Evolutionary conservation across 2,329 filamentous ascomycete genomes (phyloP).

Genomic region (Whalleya microplaca): DNA sequence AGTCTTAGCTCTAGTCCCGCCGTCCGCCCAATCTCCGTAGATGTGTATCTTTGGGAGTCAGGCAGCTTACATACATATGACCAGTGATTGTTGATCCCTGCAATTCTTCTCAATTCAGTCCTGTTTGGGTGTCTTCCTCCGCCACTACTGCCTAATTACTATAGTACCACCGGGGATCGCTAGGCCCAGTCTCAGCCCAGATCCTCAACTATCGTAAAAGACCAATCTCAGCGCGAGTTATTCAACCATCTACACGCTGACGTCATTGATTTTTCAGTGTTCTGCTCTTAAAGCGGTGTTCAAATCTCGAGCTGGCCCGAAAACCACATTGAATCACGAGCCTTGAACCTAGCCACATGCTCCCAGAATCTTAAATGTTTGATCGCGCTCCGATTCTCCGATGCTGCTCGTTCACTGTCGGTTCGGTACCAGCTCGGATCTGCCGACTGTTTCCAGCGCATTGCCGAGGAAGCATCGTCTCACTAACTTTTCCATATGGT

Average conservation of each 20-base stretch:
- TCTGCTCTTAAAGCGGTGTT: neutral
- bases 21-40: conserved; percentile 27
- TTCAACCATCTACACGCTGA: conserved; percentile 21
- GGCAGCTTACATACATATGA: conserved; percentile 6
- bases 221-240: neutral
- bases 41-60: no score
- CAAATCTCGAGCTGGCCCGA: neutral
- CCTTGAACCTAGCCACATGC: neutral
- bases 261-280: conserved; percentile 13
- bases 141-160: conserved; percentile 16
- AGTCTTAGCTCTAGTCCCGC: conserved; percentile 18
- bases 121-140: conserved; percentile 24
- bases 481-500: no score
- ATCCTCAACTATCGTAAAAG: neutral
- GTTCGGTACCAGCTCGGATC: neutral
- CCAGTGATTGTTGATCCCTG: conserved; percentile 14
- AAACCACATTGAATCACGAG: neutral
- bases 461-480: neutral
- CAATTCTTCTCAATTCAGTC: conserved; percentile 15
- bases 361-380: no score
- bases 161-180: conserved; percentile 8
- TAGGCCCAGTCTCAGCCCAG: conserved; percentile 3
- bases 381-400: no score
- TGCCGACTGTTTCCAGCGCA: neutral
- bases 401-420: no score